These are phyloP conservation scores for Lasiosphaeria hispida DNA, from an alignment of 495 filamentous ascomycete species.

Conservation along the genomic window DNA sequence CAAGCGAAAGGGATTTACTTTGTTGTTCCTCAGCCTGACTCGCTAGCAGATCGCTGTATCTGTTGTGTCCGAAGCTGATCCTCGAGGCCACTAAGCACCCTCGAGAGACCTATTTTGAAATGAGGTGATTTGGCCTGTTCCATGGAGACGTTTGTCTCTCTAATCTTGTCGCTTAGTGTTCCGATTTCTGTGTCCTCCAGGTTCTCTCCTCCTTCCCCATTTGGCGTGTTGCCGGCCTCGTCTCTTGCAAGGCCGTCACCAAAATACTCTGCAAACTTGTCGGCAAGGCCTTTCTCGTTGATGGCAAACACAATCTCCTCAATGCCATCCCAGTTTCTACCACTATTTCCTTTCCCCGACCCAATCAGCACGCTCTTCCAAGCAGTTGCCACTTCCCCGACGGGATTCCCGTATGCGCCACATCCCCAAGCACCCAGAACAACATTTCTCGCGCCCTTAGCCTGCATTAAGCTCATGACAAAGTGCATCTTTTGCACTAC, in stretches of 20 bases:
- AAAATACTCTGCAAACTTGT: not conserved
- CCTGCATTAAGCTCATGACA: conserved; percentile 55
- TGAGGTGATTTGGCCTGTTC: conserved; percentile 2
- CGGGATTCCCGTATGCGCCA: conserved; percentile 64
- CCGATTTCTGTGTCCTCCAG: not conserved
- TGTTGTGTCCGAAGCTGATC: not conserved
- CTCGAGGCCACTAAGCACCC: not conserved
- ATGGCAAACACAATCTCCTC: conserved; percentile 45
- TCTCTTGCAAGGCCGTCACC: conserved; percentile 3
- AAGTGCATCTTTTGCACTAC: conserved; percentile 59
- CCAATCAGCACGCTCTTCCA: conserved; percentile 55
- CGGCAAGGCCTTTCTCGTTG: not conserved
- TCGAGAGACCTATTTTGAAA: not conserved
- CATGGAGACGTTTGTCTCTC: not conserved
- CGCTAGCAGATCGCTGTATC: no score
- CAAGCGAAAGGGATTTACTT: no score
- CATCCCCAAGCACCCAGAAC: conserved; percentile 70
- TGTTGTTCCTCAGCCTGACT: no score
- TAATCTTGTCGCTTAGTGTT: not conserved
- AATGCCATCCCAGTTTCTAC: conserved; percentile 29
- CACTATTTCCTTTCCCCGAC: conserved; percentile 27
- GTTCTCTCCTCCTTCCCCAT: not conserved
- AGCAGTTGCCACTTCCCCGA: conserved; percentile 57
- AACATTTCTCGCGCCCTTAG: conserved; percentile 49
- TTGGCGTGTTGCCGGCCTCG: not conserved